phyloP scores from a whole-genome alignment of 2,329 filamentous ascomycete genomes.

The Graphilbum fragrans region DNA sequence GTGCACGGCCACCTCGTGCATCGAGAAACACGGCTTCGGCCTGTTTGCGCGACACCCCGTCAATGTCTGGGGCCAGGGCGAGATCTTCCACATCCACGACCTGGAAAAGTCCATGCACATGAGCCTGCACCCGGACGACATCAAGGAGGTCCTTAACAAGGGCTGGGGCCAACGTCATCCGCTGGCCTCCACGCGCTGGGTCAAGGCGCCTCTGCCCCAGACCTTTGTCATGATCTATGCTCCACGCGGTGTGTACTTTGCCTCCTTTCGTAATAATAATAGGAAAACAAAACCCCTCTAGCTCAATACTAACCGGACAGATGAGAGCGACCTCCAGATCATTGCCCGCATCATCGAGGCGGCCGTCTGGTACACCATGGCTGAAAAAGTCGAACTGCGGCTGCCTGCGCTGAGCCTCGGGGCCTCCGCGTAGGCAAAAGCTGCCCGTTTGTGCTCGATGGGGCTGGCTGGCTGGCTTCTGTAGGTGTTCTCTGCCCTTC shows the following conservation, averaged over 20 bases:
- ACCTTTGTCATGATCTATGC: slow-evolving; percentile 79
- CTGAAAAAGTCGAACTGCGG: slow-evolving; percentile 26
- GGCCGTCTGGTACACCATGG: slow-evolving; percentile 54
- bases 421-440: too few relatives aligned
- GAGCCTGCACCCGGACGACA: slow-evolving; percentile 69
- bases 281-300: slow-evolving; percentile 3
- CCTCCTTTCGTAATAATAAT: background rate
- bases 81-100: slow-evolving; percentile 70
- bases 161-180: slow-evolving; percentile 70
- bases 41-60: slow-evolving; percentile 57
- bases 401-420: slow-evolving; percentile 1
- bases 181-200: slow-evolving; percentile 54
- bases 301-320: slow-evolving; percentile 16
- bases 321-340: slow-evolving; percentile 53
- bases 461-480: too few relatives aligned
- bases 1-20: slow-evolving; percentile 56
- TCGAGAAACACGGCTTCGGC: slow-evolving; percentile 72
- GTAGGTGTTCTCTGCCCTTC: too few relatives aligned
- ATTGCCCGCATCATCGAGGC: slow-evolving; percentile 61
- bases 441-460: too few relatives aligned
- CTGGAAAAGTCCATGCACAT: slow-evolving; percentile 69
- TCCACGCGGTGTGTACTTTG: slow-evolving; percentile 38
- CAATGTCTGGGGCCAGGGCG: slow-evolving; percentile 63
- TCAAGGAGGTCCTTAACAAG: slow-evolving; percentile 55
- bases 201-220: slow-evolving; percentile 55